Percentiles rank a stretch among this genome's conserved stretches.
Conservation (phyloP, 768 basidiomycete species). For the Gymnopilus junonius region DNA sequence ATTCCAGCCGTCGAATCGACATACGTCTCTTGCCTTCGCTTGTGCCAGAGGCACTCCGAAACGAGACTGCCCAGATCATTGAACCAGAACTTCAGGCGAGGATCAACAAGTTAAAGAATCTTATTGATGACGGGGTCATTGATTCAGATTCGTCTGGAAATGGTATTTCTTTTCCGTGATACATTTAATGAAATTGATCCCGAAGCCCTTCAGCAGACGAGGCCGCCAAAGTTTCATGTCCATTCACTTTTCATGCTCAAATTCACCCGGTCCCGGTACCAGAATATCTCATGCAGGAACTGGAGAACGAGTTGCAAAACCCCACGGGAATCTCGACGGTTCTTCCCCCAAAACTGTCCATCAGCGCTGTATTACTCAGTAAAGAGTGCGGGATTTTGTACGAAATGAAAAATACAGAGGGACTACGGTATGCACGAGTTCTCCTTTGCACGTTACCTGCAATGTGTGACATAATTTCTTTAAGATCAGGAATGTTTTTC, state of each 20-base stretch:
- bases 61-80: conserved; percentile 62
- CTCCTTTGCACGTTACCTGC: background rate
- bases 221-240: conserved; percentile 54
- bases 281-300: conserved; percentile 60
- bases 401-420: conserved; percentile 66
- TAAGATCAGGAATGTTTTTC: conserved; percentile 67
- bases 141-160: conserved; percentile 48
- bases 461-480: background rate
- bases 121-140: conserved; percentile 67
- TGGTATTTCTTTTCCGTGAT: background rate
- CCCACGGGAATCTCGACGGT: conserved; percentile 75
- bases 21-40: conserved; percentile 68
- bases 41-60: conserved; percentile 58
- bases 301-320: conserved; percentile 74
- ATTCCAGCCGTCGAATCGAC: conserved; percentile 57
- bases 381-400: conserved; percentile 80
- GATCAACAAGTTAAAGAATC: conserved; percentile 59
- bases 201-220: conserved; percentile 41
- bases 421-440: conserved; percentile 62
- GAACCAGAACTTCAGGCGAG: conserved; percentile 63
- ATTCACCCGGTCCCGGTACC: conserved; percentile 59
- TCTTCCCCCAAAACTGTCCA: conserved; percentile 53
- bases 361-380: conserved; percentile 75
- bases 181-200: background rate
- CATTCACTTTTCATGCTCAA: conserved; percentile 70